Percentiles rank a stretch among this genome's conserved stretches.
phyloP scores from a whole-genome alignment of 139 green algal genomes.

The Volvox africanus region DNA sequence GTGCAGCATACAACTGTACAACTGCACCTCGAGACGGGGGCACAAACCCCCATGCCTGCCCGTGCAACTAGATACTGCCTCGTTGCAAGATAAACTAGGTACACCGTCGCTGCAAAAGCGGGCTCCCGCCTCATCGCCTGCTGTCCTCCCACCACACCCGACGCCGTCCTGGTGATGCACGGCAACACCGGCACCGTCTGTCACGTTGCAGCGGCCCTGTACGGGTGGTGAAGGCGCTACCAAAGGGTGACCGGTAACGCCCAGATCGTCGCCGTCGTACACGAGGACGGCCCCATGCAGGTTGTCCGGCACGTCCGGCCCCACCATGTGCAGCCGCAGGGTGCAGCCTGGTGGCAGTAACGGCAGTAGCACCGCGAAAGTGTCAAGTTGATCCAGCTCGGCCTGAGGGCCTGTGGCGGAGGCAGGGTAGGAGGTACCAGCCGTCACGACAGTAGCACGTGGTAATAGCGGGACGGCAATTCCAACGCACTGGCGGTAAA shows the following conservation, averaged over 20 bases:
- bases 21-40: neutral
- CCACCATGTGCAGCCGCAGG: slow-evolving; percentile 21
- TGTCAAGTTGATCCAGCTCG: slow-evolving; percentile 43
- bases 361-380: slow-evolving; percentile 48
- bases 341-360: slow-evolving; percentile 38
- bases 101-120: no score
- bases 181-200: neutral
- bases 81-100: neutral
- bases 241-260: neutral
- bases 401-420: slow-evolving; percentile 25
- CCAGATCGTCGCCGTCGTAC: neutral
- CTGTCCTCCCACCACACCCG: no score
- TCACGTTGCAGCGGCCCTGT: no score
- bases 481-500: neutral
- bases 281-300: neutral
- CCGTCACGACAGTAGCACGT: neutral
- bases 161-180: neutral
- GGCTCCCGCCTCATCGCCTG: no score
- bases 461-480: neutral
- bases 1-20: slow-evolving; percentile 16
- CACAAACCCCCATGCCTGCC: neutral
- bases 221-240: no score
- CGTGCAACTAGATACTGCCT: neutral
- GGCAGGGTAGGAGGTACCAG: neutral
- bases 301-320: neutral